Percentiles rank a stretch among this genome's conserved stretches.
Conservation (phyloP, 495 filamentous ascomycete species). For the Pyrenula massariospora region DNA sequence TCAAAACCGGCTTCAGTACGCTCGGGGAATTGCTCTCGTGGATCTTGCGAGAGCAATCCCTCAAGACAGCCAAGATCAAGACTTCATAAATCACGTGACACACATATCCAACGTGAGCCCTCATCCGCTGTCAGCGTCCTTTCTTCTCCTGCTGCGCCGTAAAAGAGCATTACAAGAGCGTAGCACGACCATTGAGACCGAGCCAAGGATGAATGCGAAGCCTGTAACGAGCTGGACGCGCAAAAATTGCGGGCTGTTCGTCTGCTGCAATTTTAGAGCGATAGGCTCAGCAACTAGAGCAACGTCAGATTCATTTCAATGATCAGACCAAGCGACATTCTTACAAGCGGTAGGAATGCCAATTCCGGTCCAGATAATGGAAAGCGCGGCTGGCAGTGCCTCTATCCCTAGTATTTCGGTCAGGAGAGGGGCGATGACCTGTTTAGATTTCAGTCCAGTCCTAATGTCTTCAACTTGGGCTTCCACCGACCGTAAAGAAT, state of each 20-base stretch:
- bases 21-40: too few relatives aligned
- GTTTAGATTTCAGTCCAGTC: constrained; percentile 44
- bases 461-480: too few relatives aligned
- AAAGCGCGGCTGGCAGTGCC: constrained; percentile 58
- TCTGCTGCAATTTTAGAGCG: constrained; percentile 49
- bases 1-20: too few relatives aligned
- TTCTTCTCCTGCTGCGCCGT: too few relatives aligned
- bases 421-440: constrained; percentile 49
- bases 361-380: constrained; percentile 65
- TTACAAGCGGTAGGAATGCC: constrained; percentile 56
- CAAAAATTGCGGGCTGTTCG: constrained; percentile 36
- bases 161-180: too few relatives aligned
- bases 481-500: constrained; percentile 47
- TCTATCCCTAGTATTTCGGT: constrained; percentile 68
- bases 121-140: too few relatives aligned
- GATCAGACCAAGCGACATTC: neutral
- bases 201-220: constrained; percentile 51
- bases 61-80: too few relatives aligned
- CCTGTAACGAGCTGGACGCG: constrained; percentile 56
- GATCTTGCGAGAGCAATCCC: too few relatives aligned
- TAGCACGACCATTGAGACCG: constrained; percentile 15
- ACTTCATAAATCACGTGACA: too few relatives aligned
- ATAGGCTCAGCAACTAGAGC: constrained; percentile 55
- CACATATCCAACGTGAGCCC: too few relatives aligned
- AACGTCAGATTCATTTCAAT: neutral